Conservation (phyloP, 768 basidiomycete genomes). For the Hygrocybe coccinea region DNA sequence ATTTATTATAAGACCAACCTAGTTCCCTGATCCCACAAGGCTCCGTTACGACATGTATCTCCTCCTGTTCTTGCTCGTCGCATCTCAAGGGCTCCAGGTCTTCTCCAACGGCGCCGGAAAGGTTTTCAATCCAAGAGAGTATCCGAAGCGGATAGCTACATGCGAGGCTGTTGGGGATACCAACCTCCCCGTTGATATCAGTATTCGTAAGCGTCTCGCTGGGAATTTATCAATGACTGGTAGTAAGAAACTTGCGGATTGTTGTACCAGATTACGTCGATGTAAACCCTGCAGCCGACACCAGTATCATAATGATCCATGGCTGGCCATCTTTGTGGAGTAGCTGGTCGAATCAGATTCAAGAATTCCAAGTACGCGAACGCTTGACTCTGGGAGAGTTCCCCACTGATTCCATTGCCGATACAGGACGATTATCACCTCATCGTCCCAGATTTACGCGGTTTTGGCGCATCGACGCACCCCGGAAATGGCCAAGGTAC, state of each 20-base stretch:
- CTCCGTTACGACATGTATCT: neutral
- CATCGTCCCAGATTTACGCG: slow-evolving; percentile 59
- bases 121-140: slow-evolving; percentile 38
- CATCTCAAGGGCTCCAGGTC: neutral
- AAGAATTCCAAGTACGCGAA: slow-evolving; percentile 50
- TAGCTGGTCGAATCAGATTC: slow-evolving; percentile 67
- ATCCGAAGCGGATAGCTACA: slow-evolving; percentile 32
- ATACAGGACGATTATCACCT: slow-evolving; percentile 56
- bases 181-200: slow-evolving; percentile 37
- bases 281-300: slow-evolving; percentile 49
- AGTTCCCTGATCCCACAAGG: too few species aligned
- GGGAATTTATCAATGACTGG: neutral
- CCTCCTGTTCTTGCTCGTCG: neutral
- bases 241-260: neutral
- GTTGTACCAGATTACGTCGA: slow-evolving; percentile 53
- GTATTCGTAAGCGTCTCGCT: slow-evolving; percentile 38
- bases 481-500: slow-evolving; percentile 57
- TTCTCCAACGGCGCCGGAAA: neutral
- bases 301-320: slow-evolving; percentile 63
- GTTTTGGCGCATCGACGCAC: slow-evolving; percentile 65
- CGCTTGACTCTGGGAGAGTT: neutral
- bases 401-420: neutral
- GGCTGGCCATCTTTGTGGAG: slow-evolving; percentile 80
- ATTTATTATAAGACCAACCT: too few species aligned
- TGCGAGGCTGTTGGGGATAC: too few species aligned